Percentiles rank a stretch among this genome's conserved stretches.
phyloP scores from a whole-genome alignment of 2,329 filamentous ascomycete species.

The Xylariomycetidae sp. region DNA sequence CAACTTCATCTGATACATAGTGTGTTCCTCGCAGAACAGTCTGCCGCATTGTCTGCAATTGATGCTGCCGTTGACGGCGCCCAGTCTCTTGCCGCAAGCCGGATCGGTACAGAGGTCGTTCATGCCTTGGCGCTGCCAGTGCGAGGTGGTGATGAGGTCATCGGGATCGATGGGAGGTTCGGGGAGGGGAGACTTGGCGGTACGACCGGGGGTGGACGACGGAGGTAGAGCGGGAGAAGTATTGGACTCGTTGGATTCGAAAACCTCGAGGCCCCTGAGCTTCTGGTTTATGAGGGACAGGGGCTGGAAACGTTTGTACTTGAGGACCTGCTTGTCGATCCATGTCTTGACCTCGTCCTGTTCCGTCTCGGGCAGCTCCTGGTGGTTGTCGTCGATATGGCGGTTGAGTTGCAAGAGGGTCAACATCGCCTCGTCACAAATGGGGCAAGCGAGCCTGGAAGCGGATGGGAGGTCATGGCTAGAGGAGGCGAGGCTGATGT shows the following conservation, averaged over 20 bases:
- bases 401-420: constrained; percentile 89
- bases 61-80: constrained; percentile 74
- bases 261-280: constrained; percentile 85
- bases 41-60: constrained; percentile 93
- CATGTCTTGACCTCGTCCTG: constrained; percentile 95
- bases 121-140: constrained; percentile 78
- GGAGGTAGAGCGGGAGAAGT: too few species aligned
- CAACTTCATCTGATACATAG: constrained; percentile 99
- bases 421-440: constrained; percentile 97
- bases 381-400: constrained; percentile 80
- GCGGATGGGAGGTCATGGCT: constrained; percentile 53
- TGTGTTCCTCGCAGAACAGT: constrained; percentile 94
- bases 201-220: constrained; percentile 30
- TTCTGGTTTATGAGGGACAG: constrained; percentile 91
- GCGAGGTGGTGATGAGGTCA: constrained; percentile 77
- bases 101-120: constrained; percentile 85
- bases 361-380: constrained; percentile 80
- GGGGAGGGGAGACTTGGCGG: constrained; percentile 27
- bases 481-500: constrained; percentile 63
- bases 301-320: constrained; percentile 89
- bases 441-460: constrained; percentile 82
- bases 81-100: constrained; percentile 74
- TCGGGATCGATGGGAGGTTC: constrained; percentile 67
- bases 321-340: constrained; percentile 92
- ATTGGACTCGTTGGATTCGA: constrained; percentile 86